Evolutionary conservation across 1,284 basidiomycete species (phyloP).

Genomic region (Xerocomus subilludens): DNA sequence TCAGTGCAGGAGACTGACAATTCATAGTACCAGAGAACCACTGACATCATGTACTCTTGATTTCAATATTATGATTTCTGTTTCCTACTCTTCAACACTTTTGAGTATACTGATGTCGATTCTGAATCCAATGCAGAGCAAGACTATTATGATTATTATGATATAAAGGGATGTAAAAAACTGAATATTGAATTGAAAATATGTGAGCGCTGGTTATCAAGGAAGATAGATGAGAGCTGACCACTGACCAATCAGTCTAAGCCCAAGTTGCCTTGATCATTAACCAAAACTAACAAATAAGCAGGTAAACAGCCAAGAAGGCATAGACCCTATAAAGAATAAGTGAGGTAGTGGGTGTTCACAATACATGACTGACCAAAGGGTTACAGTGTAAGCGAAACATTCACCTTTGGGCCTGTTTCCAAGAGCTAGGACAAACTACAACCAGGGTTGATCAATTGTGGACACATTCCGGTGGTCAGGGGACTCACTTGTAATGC

Average conservation of each 20-base stretch:
- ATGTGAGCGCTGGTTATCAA: slow-evolving; percentile 42
- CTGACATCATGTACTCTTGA: too few species aligned
- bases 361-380: slow-evolving; percentile 65
- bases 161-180: slow-evolving; percentile 22
- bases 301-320: slow-evolving; percentile 80
- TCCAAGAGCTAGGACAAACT: slow-evolving; percentile 95
- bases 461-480: neutral
- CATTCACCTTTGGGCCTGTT: slow-evolving; percentile 97
- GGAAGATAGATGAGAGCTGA: slow-evolving; percentile 52
- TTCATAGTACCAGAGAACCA: too few species aligned
- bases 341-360: slow-evolving; percentile 25
- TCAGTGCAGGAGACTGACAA: too few species aligned
- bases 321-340: slow-evolving; percentile 74
- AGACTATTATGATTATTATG: too few species aligned
- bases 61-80: too few species aligned
- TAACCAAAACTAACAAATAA: slow-evolving; percentile 87
- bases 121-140: too few species aligned
- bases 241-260: too few species aligned
- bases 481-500: slow-evolving; percentile 65
- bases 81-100: too few species aligned
- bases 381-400: slow-evolving; percentile 80
- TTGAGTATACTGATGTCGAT: too few species aligned
- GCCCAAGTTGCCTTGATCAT: slow-evolving; percentile 76
- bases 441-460: slow-evolving; percentile 33
- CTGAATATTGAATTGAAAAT: slow-evolving; percentile 43